Evolutionary conservation across 1,284 basidiomycete genomes (phyloP).

Genomic region (Cutaneotrichosporon curvatum): DNA sequence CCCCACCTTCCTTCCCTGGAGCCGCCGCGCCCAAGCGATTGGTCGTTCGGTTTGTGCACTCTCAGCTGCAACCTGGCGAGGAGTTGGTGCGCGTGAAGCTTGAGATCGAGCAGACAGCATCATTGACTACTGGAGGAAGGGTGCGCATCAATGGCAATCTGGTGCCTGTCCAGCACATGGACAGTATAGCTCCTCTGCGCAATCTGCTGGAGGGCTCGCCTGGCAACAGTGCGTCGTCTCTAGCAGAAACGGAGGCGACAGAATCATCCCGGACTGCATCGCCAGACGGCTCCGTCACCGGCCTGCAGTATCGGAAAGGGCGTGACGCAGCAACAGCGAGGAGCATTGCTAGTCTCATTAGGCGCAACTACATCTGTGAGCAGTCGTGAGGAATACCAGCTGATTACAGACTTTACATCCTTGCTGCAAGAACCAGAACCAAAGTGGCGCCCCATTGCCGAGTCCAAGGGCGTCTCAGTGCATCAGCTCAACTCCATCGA

Average conservation of each 20-base stretch:
- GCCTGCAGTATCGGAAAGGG: conserved; percentile 36
- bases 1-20: conserved; percentile 39
- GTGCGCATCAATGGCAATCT: conserved; percentile 77
- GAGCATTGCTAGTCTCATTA: conserved; percentile 71
- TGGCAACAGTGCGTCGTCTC: conserved; percentile 35
- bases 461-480: conserved; percentile 80
- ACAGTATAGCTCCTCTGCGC: conserved; percentile 8
- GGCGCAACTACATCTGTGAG: conserved; percentile 81
- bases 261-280: conserved; percentile 17
- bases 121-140: conserved; percentile 33
- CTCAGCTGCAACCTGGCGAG: conserved; percentile 51
- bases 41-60: conserved; percentile 63
- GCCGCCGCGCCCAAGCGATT: conserved; percentile 54
- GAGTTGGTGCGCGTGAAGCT: conserved; percentile 73
- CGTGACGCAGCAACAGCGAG: conserved; percentile 63
- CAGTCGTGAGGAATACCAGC: not conserved
- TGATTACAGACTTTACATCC: conserved; percentile 70
- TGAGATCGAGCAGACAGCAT: conserved; percentile 67
- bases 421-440: conserved; percentile 95
- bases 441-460: conserved; percentile 83
- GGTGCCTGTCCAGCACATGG: conserved; percentile 55
- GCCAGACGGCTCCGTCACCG: conserved; percentile 15
- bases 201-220: conserved; percentile 36
- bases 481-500: conserved; percentile 97
- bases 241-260: conserved; percentile 30